Conservation (phyloP, 768 basidiomycete genomes). For the Stropharia rugosoannulata region DNA sequence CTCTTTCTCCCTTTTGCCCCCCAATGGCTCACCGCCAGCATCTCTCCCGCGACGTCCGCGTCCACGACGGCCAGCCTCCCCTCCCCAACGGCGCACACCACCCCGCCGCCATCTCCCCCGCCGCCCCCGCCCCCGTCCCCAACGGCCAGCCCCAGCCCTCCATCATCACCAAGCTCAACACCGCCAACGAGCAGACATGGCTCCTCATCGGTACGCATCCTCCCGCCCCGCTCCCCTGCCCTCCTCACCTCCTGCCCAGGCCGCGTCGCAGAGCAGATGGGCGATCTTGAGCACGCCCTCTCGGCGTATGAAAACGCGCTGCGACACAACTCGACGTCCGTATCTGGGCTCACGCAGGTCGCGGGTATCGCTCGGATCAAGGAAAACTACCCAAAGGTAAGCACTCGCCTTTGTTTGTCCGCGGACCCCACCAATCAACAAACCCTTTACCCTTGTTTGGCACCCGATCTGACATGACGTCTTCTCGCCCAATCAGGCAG, state of each 20-base stretch:
- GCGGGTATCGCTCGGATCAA: conserved; percentile 96
- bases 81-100: conserved; percentile 56
- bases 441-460: conserved; percentile 29
- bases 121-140: conserved; percentile 35
- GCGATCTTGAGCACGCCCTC: conserved; percentile 89
- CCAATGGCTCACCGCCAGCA: conserved; percentile 55
- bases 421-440: conserved; percentile 26
- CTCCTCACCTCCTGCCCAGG: conserved; percentile 47
- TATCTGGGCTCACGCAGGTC: conserved; percentile 89
- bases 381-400: conserved; percentile 95
- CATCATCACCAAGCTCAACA: conserved; percentile 74
- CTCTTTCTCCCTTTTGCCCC: conserved; percentile 48
- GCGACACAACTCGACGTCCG: conserved; percentile 90
- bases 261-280: conserved; percentile 93
- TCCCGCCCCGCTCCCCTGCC: conserved; percentile 8
- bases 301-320: conserved; percentile 94
- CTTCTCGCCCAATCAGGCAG: conserved; percentile 59
- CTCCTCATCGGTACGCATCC: conserved; percentile 75
- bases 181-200: conserved; percentile 95
- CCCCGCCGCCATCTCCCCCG: conserved; percentile 35
- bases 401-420: conserved; percentile 31
- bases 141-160: conserved; percentile 31
- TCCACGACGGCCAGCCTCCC: conserved; percentile 36
- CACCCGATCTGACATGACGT: conserved; percentile 39
- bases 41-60: conserved; percentile 32